Conservation (phyloP, 2,329 filamentous ascomycete genomes). For the Claviceps sp. region DNA sequence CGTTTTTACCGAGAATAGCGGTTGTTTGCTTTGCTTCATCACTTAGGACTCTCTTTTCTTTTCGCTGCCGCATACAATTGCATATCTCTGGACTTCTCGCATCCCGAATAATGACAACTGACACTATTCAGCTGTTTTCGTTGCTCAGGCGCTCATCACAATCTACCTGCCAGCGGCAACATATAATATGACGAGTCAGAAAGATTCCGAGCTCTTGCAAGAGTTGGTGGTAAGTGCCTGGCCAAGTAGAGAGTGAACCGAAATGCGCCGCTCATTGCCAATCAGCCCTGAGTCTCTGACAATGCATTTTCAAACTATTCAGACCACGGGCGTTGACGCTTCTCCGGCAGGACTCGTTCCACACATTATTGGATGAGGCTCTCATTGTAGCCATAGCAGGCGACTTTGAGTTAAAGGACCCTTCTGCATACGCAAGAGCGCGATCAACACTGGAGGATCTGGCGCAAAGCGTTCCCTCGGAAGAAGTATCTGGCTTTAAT, state of each 20-base stretch:
- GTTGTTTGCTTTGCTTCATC: not conserved
- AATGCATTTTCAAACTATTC: too few relatives aligned
- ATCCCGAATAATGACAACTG: not conserved
- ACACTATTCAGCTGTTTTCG: not conserved
- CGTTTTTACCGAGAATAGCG: not conserved
- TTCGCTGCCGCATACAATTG: not conserved
- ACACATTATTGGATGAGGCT: conserved; percentile 62
- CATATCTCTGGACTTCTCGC: not conserved
- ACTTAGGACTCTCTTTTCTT: not conserved
- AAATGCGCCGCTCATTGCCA: not conserved
- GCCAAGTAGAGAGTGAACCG: not conserved
- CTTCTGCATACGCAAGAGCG: conserved; percentile 38
- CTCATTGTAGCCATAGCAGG: conserved; percentile 61
- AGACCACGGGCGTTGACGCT: not conserved
- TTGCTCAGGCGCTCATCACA: not conserved
- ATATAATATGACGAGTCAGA: conserved; percentile 13
- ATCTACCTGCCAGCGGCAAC: not conserved
- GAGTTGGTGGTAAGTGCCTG: conserved; percentile 17
- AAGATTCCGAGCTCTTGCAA: conserved; percentile 13
- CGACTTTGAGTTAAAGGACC: conserved; percentile 54
- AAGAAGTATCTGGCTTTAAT: conserved; percentile 68
- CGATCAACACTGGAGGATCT: conserved; percentile 50
- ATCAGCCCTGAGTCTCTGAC: not conserved
- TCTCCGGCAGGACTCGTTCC: conserved; percentile 49
- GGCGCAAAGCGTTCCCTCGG: conserved; percentile 46